Percentiles rank a stretch among this genome's conserved stretches.
Conservation (phyloP, 2,329 filamentous ascomycete genomes). For the Xylaria arbuscula region DNA sequence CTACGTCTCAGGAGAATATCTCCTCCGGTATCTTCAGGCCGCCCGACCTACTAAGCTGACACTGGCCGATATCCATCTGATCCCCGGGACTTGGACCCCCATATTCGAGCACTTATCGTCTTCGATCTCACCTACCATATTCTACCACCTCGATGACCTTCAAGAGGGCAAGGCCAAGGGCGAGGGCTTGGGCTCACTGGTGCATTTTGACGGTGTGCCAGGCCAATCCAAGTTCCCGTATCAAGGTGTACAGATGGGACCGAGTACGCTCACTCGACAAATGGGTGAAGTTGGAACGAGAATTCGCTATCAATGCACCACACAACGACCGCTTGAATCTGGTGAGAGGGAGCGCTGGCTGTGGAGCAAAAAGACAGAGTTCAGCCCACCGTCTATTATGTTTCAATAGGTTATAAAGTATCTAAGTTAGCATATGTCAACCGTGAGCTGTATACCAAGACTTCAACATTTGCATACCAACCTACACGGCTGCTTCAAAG, state of each 20-base stretch:
- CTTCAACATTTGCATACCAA: too few relatives aligned
- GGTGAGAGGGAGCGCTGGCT: neutral
- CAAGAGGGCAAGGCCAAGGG: neutral
- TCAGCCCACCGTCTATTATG: neutral
- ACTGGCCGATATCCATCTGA: neutral
- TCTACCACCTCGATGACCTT: slow-evolving; percentile 9
- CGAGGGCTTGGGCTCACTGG: neutral
- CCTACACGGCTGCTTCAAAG: too few relatives aligned
- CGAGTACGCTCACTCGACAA: neutral
- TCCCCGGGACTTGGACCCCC: neutral
- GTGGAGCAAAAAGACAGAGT: neutral
- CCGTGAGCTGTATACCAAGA: too few relatives aligned
- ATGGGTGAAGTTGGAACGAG: neutral
- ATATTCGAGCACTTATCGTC: slow-evolving; percentile 12
- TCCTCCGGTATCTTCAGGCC: slow-evolving; percentile 12
- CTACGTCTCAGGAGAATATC: neutral
- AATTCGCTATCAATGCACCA: neutral
- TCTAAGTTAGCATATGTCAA: too few relatives aligned
- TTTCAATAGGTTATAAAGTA: too few relatives aligned
- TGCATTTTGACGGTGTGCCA: slow-evolving; percentile 2
- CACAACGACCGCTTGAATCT: neutral
- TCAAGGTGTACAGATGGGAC: neutral
- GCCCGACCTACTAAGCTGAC: neutral
- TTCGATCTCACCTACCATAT: neutral
- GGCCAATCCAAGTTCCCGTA: neutral